phyloP scores from a whole-genome alignment of 306 rosid genomes.

The Chamaecrista fasciculata region DNA sequence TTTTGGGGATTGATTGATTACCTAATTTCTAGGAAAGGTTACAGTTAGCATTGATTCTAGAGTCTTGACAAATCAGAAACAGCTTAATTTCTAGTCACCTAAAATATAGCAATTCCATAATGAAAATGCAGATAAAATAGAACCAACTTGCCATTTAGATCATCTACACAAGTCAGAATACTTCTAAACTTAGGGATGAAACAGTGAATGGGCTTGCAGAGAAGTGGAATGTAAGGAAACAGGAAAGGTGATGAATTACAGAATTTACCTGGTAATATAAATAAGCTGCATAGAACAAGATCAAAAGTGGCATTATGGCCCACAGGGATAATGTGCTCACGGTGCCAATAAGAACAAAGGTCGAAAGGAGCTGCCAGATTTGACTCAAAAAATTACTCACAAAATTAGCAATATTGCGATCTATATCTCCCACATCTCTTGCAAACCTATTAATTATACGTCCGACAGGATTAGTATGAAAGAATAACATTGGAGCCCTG shows the following conservation, averaged over 20 bases:
- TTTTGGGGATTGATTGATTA: too few species aligned
- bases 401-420: constrained; percentile 50
- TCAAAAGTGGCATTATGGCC: constrained; percentile 85
- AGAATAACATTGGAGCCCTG: constrained; percentile 81
- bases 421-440: constrained; percentile 76
- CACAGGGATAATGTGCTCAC: constrained; percentile 87
- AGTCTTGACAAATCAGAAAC: too few species aligned
- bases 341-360: constrained; percentile 74
- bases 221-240: not conserved
- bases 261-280: constrained; percentile 72
- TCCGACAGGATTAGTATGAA: constrained; percentile 87
- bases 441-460: constrained; percentile 90
- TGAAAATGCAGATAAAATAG: not conserved
- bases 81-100: not conserved
- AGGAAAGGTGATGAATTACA: not conserved
- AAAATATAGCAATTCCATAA: not conserved
- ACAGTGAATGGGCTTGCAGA: not conserved
- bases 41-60: too few species aligned
- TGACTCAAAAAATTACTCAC: constrained; percentile 57
- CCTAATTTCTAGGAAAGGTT: too few species aligned
- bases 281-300: constrained; percentile 74
- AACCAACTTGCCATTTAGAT: not conserved
- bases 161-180: not conserved
- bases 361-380: constrained; percentile 81
- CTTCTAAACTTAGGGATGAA: too few species aligned